Base-by-base conservation (phyloP, 2,329 filamentous ascomycete species). In the Nigrospora oryzae region DNA sequence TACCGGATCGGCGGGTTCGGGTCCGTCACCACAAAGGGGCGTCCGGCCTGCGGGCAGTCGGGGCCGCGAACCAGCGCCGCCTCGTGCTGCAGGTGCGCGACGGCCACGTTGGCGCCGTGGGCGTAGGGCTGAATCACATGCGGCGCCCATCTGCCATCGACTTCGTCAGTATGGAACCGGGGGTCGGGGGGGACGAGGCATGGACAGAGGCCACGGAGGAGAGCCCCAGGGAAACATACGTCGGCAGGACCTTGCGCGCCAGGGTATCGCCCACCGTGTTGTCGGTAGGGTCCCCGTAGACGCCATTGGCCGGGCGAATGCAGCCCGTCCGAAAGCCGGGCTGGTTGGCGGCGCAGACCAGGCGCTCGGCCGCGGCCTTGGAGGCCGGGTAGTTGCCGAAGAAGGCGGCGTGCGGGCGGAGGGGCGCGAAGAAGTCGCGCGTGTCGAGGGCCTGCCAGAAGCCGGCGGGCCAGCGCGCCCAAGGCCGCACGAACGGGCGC, bases 261-360 rank as follows among this genome's bases (percentile, higher is more conserved):
- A 75, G 53, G 38, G 70, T 68, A 1, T 63, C 54, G 1, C 68
- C 68, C 1, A 71, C 63, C 3, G 71, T 63, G 38, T 48, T 44
- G 37, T 45, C 43, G n/a, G 37, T 41, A 13, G 43, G 40, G 47
- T 68, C 66, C 5, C 74, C 75, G 51, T 77, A 79, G 38, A 79
- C 68, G 28, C 65, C 69, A 50, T 76, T 77, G 12, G 69, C 68
- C 1, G 75, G 75, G 2, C 77, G 67, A 49, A 81, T 71, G 40
- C 65, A 64, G 8, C 75, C 76, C 0, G 75, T 79, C 11, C 73
- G 67, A 56, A 80, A 73, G 8, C 57, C 45, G 32, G 49, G 40
- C 3, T 16, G 35, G 28, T 61, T 60, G 6, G 56, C 57, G 8
- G 42, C 43, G 38, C 68, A 64, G 14, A 75, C 62, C 4, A 72